These are phyloP conservation scores for Dioszegia crocea DNA, from an alignment of 768 basidiomycete genomes.

Conservation along the genomic window DNA sequence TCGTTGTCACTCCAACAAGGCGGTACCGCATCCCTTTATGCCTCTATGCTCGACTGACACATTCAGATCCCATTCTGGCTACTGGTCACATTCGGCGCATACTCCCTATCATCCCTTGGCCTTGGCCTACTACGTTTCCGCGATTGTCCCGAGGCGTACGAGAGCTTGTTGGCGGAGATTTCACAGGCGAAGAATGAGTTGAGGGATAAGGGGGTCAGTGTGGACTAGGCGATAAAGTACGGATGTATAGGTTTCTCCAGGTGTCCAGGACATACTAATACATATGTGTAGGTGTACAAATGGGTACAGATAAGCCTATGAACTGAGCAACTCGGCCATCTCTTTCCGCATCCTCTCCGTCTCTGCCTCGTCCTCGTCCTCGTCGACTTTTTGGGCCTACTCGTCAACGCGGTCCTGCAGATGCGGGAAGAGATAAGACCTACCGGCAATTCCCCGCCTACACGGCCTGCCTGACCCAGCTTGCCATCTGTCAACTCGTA, in stretches of 20 bases:
- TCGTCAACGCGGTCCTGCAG: slow-evolving; percentile 2
- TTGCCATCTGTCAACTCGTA: slow-evolving; percentile 95
- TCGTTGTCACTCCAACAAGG: too few species aligned
- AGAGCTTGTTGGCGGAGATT: slow-evolving; percentile 65
- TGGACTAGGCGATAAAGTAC: slow-evolving; percentile 54
- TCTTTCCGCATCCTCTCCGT: slow-evolving; percentile 89
- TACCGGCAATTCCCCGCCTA: slow-evolving; percentile 70
- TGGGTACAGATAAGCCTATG: slow-evolving; percentile 33
- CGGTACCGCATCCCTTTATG: not conserved
- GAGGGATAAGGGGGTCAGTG: slow-evolving; percentile 59
- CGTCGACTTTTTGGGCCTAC: slow-evolving; percentile 55
- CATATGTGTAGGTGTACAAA: not conserved
- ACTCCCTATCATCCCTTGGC: slow-evolving; percentile 71
- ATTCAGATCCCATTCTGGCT: slow-evolving; percentile 75
- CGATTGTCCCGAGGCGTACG: slow-evolving; percentile 76
- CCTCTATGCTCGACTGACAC: not conserved
- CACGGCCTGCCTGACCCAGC: slow-evolving; percentile 76
- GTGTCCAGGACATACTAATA: not conserved
- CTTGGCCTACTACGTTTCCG: slow-evolving; percentile 68
- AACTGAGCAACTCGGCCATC: slow-evolving; percentile 76
- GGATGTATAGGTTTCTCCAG: not conserved
- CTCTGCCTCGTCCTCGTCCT: slow-evolving; percentile 73
- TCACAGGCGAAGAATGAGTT: slow-evolving; percentile 59
- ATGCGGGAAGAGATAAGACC: slow-evolving; percentile 42
- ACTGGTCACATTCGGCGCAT: slow-evolving; percentile 72